Base-by-base conservation (phyloP, 164 flowering plant genomes). In the Nymphaea colorata region DNA sequence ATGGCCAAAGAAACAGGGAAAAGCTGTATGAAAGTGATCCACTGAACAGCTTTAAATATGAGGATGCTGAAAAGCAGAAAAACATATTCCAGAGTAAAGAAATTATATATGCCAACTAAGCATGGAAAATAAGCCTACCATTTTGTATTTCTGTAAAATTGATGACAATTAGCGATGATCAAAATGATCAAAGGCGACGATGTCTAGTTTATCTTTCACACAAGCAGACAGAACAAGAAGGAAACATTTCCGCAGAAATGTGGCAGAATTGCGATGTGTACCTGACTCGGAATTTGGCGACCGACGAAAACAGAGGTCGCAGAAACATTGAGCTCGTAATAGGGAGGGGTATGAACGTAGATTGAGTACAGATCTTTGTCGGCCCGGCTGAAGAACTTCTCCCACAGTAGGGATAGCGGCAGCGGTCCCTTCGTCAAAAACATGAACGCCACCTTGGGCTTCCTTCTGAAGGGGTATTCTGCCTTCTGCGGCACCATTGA, bases 271-370 rank as follows among this genome's bases (percentile, higher is more conserved):
- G 55, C 55, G 55, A 47, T 47, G 12, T 47, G 62, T 74, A 83
- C 86, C 86, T 75, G 77, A 69, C 86, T 83, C 42, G 86, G 86
- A 42, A 83, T 83, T 69, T 83, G 78, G 62, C 86, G 81, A 10
- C 72, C 76, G 69, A 76, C 77, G 75, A 83, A 81, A 51, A 74
- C 81, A n/a, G 86, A 83, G 16, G 71, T 47, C 61, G 67, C 53
- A 6, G 77, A 67, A 17, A 81, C 80, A 66, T 76, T 47, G 14
- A 79, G 79, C 64, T 64, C 36, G 70, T 77, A 79, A 2, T 78
- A 75, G 6, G 86, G 86, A 69, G 64, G 72, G 7, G 84, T 68
- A 69, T 83, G 86, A 55, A 83, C 68, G 65, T 83, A 83, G 42
- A 83, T 68, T 5, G 86, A 81, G 68, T 72, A 83, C 7, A 74